These are phyloP conservation scores for Toxicodendron radicans DNA, from an alignment of 345 rosid species.

Conservation along the genomic window DNA sequence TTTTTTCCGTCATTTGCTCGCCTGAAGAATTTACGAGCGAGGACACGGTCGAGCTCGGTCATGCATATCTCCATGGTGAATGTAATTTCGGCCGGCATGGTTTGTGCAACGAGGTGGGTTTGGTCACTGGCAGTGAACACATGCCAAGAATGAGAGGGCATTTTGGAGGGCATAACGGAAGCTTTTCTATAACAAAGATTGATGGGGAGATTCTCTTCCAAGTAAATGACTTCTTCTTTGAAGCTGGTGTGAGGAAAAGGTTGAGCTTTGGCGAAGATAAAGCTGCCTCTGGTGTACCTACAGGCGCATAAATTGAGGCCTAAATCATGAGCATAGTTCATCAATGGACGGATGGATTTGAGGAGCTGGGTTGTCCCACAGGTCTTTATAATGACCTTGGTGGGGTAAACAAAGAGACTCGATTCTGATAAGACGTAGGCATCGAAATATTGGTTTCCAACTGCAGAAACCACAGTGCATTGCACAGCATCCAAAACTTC, in stretches of 20 bases:
- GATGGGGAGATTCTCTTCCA: conserved; percentile 63
- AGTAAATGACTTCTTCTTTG: conserved; percentile 67
- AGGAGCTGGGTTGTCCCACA: conserved; percentile 98
- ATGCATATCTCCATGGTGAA: conserved; percentile 87
- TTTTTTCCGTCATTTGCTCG: conserved; percentile 39
- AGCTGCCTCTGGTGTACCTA: conserved; percentile 87
- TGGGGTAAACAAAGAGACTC: conserved; percentile 90
- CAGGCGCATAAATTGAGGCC: conserved; percentile 61
- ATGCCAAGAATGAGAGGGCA: conserved; percentile 76
- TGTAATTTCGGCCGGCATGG: conserved; percentile 12
- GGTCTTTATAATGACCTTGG: conserved; percentile 93
- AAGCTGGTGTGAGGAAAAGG: conserved; percentile 90
- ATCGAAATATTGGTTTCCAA: conserved; percentile 76
- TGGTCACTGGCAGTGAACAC: conserved; percentile 68
- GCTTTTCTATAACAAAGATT: conserved; percentile 64
- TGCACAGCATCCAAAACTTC: conserved; percentile 71
- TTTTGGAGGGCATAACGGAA: conserved; percentile 69
- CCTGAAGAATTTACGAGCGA: conserved; percentile 59
- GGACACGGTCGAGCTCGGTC: conserved; percentile 84
- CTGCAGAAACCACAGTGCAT: conserved; percentile 94
- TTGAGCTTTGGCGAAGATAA: conserved; percentile 83
- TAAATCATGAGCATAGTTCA: conserved; percentile 55
- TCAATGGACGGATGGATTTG: conserved; percentile 81
- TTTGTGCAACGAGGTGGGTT: conserved; percentile 10
- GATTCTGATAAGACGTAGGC: conserved; percentile 97